phyloP scores from a whole-genome alignment of 2,329 filamentous ascomycete species.

The Dothiorella sarmentorum region DNA sequence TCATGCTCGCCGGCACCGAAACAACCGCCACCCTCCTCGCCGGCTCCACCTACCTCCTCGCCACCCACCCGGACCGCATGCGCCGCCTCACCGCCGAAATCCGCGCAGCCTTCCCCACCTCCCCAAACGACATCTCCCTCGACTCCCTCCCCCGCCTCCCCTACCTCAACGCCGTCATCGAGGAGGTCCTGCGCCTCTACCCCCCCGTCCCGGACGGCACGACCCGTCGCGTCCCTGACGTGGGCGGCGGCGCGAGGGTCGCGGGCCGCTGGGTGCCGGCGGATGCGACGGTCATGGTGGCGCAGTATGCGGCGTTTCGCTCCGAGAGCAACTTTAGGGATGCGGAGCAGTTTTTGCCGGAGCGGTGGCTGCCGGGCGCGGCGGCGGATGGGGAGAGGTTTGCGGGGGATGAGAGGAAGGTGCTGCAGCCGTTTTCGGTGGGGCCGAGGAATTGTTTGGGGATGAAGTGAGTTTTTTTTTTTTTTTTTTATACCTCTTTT shows the following conservation, averaged over 20 bases:
- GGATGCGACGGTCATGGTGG: conserved; percentile 20
- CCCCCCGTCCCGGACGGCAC: conserved; percentile 41
- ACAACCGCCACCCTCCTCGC: conserved; percentile 40
- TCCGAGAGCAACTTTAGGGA: conserved; percentile 27
- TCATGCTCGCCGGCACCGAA: conserved; percentile 40
- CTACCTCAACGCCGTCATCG: conserved; percentile 27
- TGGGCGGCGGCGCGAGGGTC: conserved; percentile 27
- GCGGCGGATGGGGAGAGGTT: conserved; percentile 20
- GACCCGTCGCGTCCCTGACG: conserved; percentile 26
- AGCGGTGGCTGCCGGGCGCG: conserved; percentile 31
- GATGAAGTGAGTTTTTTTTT: conserved; percentile 25
- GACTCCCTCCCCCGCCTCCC: background rate
- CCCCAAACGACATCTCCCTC: background rate
- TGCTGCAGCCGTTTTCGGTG: conserved; percentile 26
- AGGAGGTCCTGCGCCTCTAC: conserved; percentile 43
- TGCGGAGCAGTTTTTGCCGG: conserved; percentile 29
- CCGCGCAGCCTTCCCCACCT: background rate
- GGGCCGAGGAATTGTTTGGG: conserved; percentile 34
- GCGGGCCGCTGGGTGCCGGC: conserved; percentile 23
- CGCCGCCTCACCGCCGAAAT: background rate
- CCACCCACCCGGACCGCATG: conserved; percentile 21
- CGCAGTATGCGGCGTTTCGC: conserved; percentile 27
- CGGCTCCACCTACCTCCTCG: conserved; percentile 31
- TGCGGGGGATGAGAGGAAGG: conserved; percentile 27
- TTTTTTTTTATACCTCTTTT: too few relatives aligned